Evolutionary conservation across 371 early-diverging fungal genomes (phyloP), one percentile per base, ranked within the genome.

Genomic region (Dichotomocladium elegans): DNA sequence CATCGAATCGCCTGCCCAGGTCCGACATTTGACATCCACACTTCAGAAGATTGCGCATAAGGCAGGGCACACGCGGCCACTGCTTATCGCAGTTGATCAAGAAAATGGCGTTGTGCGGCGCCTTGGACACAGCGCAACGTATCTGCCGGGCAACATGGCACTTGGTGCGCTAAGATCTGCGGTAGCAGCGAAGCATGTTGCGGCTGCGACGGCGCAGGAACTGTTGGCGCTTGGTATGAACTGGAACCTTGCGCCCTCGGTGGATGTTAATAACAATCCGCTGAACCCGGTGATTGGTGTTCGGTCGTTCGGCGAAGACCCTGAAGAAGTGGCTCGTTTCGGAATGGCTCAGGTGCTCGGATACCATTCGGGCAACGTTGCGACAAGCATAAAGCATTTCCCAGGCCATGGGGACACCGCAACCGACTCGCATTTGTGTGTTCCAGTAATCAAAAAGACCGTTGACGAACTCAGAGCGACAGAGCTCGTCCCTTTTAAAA

Each of bases 401-500:
- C 78, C 80, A 8, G 80, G 80, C 2, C 77, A 80, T 51, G 80
- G 80, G 15, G 80, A 80, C 41, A 77, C 80, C 0, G 72, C 70
- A 3, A 67, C 70, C 1, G 80, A 80, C 31, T 74, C 77, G 0
- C 77, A 80, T 64, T 34, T 73, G 25, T 71, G 72, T 17, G 55
- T 80, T 1, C 80, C 80, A 8, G 67, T 74, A 4, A 74, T 77
- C 54, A 59, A 75, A 35, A 77, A 75, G 50, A 47, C 53, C 2
- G 15, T 68, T 4, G 41, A 70, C 14, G 71, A 72, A 12, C 53
- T 80, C 6, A 61, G 73, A 9, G 15, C 53, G 11, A 35, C 60
- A 3, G 80, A 80, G 28, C 57, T 80, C 5, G 33, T 64, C 8
- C 80, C 80, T 4, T 80, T 75, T 24, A 41, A 47, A 2, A 40